These are phyloP conservation scores for Aspergillus sp. DNA, from an alignment of 2,329 filamentous ascomycete genomes.

Conservation along the genomic window DNA sequence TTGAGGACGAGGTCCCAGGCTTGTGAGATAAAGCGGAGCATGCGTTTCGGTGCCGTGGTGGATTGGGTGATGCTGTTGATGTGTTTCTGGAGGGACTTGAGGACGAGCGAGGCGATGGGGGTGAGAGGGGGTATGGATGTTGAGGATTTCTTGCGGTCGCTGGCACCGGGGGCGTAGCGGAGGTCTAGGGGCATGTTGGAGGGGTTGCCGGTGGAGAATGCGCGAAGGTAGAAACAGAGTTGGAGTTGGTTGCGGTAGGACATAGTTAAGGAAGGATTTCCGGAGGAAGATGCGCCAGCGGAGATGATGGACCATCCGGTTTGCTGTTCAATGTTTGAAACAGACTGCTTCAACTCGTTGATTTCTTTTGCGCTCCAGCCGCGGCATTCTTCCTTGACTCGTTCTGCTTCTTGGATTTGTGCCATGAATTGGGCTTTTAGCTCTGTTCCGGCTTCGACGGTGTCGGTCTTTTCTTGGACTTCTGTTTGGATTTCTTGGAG, in stretches of 20 bases:
- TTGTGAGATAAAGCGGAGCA: conserved; percentile 35
- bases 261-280: conserved; percentile 34
- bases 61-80: conserved; percentile 30
- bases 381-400: conserved; percentile 75
- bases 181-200: conserved; percentile 28
- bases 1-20: conserved; percentile 37
- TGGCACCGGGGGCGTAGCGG: conserved; percentile 22
- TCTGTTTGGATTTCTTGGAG: conserved; percentile 62
- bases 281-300: conserved; percentile 22
- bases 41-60: conserved; percentile 27
- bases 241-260: conserved; percentile 36
- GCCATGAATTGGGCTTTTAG: conserved; percentile 63
- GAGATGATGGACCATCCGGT: conserved; percentile 41
- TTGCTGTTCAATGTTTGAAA: conserved; percentile 33
- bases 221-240: conserved; percentile 36
- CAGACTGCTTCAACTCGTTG: conserved; percentile 57
- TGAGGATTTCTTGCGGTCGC: conserved; percentile 6
- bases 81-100: conserved; percentile 36
- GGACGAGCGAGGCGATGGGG: conserved; percentile 35
- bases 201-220: conserved; percentile 24
- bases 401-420: conserved; percentile 77
- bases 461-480: conserved; percentile 58
- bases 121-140: conserved; percentile 16
- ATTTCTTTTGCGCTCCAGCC: conserved; percentile 86
- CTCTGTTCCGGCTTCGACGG: conserved; percentile 56